Evolutionary conservation across 2,329 filamentous ascomycete genomes (phyloP).

Genomic region (Whalleya microplaca): DNA sequence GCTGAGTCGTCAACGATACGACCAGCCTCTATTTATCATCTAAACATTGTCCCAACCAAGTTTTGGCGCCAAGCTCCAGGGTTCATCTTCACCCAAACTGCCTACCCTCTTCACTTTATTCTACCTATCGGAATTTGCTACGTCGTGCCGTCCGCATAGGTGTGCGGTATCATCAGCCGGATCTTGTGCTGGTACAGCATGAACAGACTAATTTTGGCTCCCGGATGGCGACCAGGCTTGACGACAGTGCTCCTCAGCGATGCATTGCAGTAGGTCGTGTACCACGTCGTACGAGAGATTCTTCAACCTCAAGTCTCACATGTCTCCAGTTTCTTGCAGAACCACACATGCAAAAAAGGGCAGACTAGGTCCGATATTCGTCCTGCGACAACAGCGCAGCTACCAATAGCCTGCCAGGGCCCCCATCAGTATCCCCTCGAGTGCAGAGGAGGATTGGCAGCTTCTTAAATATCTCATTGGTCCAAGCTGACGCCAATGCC

Average conservation of each 20-base stretch:
- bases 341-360: constrained; percentile 5
- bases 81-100: constrained; percentile 4
- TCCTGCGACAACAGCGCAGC: constrained; percentile 3
- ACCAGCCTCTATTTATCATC: constrained; percentile 9
- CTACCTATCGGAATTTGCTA: constrained; percentile 17
- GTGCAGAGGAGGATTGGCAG: neutral
- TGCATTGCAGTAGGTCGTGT: constrained; percentile 1
- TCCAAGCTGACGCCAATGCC: neutral
- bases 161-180: constrained; percentile 8
- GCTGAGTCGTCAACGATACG: constrained; percentile 7
- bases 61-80: constrained; percentile 1
- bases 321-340: constrained; percentile 17
- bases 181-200: constrained; percentile 11
- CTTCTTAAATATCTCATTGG: neutral
- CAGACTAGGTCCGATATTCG: constrained; percentile 8
- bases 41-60: neutral
- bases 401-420: neutral
- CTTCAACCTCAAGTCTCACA: constrained; percentile 9
- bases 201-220: constrained; percentile 8
- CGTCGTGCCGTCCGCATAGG: constrained; percentile 14
- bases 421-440: neutral
- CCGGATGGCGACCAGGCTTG: neutral
- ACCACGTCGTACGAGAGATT: constrained; percentile 19
- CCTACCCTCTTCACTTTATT: constrained; percentile 4
- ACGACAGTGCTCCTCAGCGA: constrained; percentile 5